Conservation (phyloP, 495 filamentous ascomycete genomes). For the Penicillium chermesinum region DNA sequence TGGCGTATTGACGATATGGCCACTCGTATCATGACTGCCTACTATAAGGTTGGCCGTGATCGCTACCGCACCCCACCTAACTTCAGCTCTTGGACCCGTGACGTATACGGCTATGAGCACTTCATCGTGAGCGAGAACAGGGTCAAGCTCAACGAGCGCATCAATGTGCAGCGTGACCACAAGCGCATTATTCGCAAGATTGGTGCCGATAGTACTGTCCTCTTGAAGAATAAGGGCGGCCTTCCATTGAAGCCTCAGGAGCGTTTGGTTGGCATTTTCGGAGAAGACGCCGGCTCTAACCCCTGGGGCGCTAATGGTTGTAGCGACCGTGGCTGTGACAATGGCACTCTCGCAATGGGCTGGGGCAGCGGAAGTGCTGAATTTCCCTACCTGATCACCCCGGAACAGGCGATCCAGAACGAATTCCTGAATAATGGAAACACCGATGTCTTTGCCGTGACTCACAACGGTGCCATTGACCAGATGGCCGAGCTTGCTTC, state of each 20-base stretch:
- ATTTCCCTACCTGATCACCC: slow-evolving; percentile 88
- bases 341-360: slow-evolving; percentile 85
- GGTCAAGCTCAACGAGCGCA: slow-evolving; percentile 72
- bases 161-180: slow-evolving; percentile 79
- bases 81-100: slow-evolving; percentile 80
- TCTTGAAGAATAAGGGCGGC: slow-evolving; percentile 78
- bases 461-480: slow-evolving; percentile 64
- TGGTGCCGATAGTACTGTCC: slow-evolving; percentile 71
- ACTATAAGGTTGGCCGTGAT: slow-evolving; percentile 81
- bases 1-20: slow-evolving; percentile 94
- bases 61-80: slow-evolving; percentile 61
- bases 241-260: slow-evolving; percentile 74
- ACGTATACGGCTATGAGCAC: slow-evolving; percentile 69
- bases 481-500: slow-evolving; percentile 57
- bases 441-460: slow-evolving; percentile 60
- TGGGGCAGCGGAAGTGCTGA: slow-evolving; percentile 90
- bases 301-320: slow-evolving; percentile 81
- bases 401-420: slow-evolving; percentile 76
- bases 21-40: slow-evolving; percentile 86
- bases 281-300: slow-evolving; percentile 78
- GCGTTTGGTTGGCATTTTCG: slow-evolving; percentile 73
- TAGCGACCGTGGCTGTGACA: slow-evolving; percentile 72
- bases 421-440: slow-evolving; percentile 51
- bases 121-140: slow-evolving; percentile 53
- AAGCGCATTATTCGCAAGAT: slow-evolving; percentile 64